Evolutionary conservation across 169 alveolate genomes (phyloP).

Genomic region (Plasmodium vinckei): DNA sequence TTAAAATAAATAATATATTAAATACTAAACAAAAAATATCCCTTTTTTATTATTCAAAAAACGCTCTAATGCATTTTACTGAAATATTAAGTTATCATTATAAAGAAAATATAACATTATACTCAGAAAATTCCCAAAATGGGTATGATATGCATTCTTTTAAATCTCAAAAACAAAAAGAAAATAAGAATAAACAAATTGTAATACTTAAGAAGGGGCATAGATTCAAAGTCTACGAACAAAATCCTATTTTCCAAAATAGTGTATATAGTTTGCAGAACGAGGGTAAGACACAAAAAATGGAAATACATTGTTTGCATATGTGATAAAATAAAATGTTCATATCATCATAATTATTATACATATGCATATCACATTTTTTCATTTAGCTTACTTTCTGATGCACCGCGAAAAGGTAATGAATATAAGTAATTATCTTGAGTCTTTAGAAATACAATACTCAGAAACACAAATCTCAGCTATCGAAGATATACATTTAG

Average conservation of each 20-base stretch:
- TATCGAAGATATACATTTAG: constrained; percentile 23
- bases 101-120: constrained; percentile 37
- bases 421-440: constrained; percentile 34
- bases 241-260: constrained; percentile 2
- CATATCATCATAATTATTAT: background rate
- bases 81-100: constrained; percentile 65
- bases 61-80: constrained; percentile 30
- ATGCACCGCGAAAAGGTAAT: constrained; percentile 28
- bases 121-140: constrained; percentile 20
- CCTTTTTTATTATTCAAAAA: constrained; percentile 59
- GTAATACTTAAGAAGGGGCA: constrained; percentile 38
- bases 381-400: constrained; percentile 21
- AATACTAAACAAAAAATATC: constrained; percentile 32
- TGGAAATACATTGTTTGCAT: background rate
- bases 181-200: constrained; percentile 3
- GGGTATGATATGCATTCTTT: constrained; percentile 42
- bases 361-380: background rate
- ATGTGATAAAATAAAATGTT: background rate
- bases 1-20: constrained; percentile 38
- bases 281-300: constrained; percentile 19
- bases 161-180: background rate
- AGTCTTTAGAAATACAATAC: constrained; percentile 15
- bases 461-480: background rate
- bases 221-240: constrained; percentile 26
- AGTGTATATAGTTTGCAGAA: constrained; percentile 30